Percentiles rank a stretch among this genome's conserved stretches.
These are phyloP conservation scores for Phialophora macrospora DNA, from an alignment of 2,329 filamentous ascomycete species.

Conservation along the genomic window DNA sequence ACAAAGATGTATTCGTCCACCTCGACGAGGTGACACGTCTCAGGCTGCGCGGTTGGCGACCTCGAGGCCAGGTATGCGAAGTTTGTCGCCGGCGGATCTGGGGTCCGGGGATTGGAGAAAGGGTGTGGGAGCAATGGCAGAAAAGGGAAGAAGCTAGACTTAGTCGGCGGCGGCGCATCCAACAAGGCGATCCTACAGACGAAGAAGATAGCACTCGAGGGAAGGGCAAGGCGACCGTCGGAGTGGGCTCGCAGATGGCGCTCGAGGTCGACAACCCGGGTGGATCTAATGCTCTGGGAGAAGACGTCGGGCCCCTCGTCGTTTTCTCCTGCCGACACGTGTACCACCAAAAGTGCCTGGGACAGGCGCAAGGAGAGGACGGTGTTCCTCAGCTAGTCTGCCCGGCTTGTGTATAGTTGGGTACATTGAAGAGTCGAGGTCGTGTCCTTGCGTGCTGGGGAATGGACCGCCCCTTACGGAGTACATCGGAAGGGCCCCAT, in stretches of 20 bases:
- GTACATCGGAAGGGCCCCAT: background rate
- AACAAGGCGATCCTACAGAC: constrained; percentile 16
- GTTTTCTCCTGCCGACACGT: constrained; percentile 57
- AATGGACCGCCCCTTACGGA: background rate
- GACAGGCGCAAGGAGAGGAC: constrained; percentile 40
- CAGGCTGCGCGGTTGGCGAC: constrained; percentile 85
- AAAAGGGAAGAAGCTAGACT: constrained; percentile 52
- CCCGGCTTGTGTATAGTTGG: constrained; percentile 32
- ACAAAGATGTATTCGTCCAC: constrained; percentile 84
- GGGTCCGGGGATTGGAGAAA: constrained; percentile 81
- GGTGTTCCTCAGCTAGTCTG: constrained; percentile 25
- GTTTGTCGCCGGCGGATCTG: constrained; percentile 80
- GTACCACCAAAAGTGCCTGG: constrained; percentile 54
- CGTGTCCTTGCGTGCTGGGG: background rate
- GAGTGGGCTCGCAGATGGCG: constrained; percentile 20
- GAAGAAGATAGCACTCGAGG: constrained; percentile 29
- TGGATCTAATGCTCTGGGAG: constrained; percentile 2
- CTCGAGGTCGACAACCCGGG: constrained; percentile 14
- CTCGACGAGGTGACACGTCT: constrained; percentile 75
- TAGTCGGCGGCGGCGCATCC: constrained; percentile 33
- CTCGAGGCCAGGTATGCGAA: constrained; percentile 84
- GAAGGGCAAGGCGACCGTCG: constrained; percentile 36
- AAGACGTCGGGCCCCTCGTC: constrained; percentile 44
- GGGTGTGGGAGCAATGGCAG: constrained; percentile 84
- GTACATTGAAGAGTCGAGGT: background rate